Evolutionary conservation across 2,329 filamentous ascomycete species (phyloP), one percentile per base, ranked within the genome.

Genomic region (Sporothrix euskadiensis): DNA sequence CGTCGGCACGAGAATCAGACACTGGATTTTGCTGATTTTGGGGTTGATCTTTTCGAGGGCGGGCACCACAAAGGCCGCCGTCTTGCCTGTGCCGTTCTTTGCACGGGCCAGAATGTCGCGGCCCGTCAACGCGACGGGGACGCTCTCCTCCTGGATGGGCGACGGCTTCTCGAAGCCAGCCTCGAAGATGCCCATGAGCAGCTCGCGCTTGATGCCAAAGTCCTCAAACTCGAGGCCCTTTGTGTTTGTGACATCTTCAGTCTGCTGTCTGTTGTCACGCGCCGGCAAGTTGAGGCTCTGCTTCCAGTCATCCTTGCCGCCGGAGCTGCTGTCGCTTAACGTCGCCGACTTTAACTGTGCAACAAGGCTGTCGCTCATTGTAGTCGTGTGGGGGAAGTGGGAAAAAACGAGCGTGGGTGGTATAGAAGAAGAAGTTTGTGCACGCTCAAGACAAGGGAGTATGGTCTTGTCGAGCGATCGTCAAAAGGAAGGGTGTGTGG

Each of bases 121-220:
- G 73, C 96, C 96, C 66, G 95, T 97, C 73, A 99, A 88, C 69
- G 96, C 96, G 77, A 99, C 95, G 66, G 96, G 96, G 80, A 99
- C 98, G 72, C 96, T 94, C 85, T 98, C 96, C 90, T 99, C 96
- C 89, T 99, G 96, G 79, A 99, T 99, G 12, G 96, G 96, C 73
- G 96, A 99, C 19, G 96, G 96, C 84, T 97, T 98, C 83, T 99
- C 96, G 83, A 98, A 99, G 76, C 96, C 96, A 78, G 96, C 96
- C 85, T 99, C 96, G 83, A 98, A 99, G 77, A 99, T 98, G 76
- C 96, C 96, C 95, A 98, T 99, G 85, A 99, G 89, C 75, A 99
- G 86, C 81, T 97, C 93, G 81, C 96, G 89, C 86, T 97, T 97
- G 78, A 99, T 91, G 77, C 92, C 92, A 81, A 99, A 98, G 78